Percentiles rank a stretch among this genome's conserved stretches.
phyloP scores from a whole-genome alignment of 2,329 filamentous ascomycete species.

The Curvularia lunata region DNA sequence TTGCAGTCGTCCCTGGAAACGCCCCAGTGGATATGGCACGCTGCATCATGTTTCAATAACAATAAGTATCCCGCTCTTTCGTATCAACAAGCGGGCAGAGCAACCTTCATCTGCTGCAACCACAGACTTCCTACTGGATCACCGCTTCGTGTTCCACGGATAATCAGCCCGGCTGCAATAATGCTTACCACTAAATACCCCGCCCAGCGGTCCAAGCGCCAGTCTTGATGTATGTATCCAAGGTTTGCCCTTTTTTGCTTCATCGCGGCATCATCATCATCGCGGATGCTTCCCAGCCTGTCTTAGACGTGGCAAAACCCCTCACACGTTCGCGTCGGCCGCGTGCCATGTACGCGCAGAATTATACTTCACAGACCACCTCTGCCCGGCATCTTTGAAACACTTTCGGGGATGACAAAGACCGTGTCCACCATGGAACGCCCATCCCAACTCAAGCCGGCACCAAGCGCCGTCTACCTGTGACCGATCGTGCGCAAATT shows the following conservation, averaged over 20 bases:
- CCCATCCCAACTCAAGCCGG: slow-evolving; percentile 6
- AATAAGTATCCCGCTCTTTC: slow-evolving; percentile 21
- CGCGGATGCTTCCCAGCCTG: slow-evolving; percentile 14
- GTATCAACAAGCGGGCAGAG: slow-evolving; percentile 18
- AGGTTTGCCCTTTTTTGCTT: slow-evolving; percentile 28
- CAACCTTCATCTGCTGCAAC: slow-evolving; percentile 13
- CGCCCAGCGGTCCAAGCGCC: slow-evolving; percentile 30
- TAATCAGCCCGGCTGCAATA: slow-evolving; percentile 28
- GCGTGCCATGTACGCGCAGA: slow-evolving; percentile 17
- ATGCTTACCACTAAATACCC: slow-evolving; percentile 27
- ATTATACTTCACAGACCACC: slow-evolving; percentile 12
- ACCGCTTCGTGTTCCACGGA: slow-evolving; percentile 25
- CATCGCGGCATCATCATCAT: slow-evolving; percentile 25
- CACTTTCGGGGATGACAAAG: slow-evolving; percentile 4
- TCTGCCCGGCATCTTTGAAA: slow-evolving; percentile 14
- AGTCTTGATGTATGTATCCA: slow-evolving; percentile 24
- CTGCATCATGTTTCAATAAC: slow-evolving; percentile 39
- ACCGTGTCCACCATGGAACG: slow-evolving; percentile 1
- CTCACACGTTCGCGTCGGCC: slow-evolving; percentile 15
- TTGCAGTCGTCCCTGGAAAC: slow-evolving; percentile 27
- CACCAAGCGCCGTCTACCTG: neutral
- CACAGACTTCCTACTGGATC: slow-evolving; percentile 16
- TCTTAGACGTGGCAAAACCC: slow-evolving; percentile 14
- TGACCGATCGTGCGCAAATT: slow-evolving; percentile 3
- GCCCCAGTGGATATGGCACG: slow-evolving; percentile 27